Evolutionary conservation across 1,139 yeast species (phyloP).

Genomic region (Taphrina pruni): DNA sequence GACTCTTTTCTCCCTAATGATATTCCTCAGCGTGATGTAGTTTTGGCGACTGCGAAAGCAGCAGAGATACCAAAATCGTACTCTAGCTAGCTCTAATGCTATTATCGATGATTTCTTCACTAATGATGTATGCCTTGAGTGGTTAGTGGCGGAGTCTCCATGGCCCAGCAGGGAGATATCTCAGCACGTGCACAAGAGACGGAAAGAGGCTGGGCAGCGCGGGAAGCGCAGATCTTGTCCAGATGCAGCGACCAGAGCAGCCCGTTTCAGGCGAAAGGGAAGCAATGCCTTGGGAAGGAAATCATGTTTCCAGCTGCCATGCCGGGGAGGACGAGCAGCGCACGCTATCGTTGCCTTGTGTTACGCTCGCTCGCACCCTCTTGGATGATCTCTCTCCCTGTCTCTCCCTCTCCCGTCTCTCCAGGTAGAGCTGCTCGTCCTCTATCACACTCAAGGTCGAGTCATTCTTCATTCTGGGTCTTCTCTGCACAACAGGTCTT

Average conservation of each 20-base stretch:
- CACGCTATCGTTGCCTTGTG: conserved; percentile 8
- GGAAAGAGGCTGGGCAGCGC: conserved; percentile 10
- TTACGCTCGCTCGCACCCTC: background rate
- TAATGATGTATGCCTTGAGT: too few relatives aligned
- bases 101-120: too few relatives aligned
- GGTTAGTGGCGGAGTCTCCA: background rate
- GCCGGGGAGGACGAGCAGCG: too few relatives aligned
- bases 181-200: conserved; percentile 1
- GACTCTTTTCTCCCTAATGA: too few relatives aligned
- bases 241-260: conserved; percentile 7
- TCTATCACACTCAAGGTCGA: too few relatives aligned
- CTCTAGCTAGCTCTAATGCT: background rate
- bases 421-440: background rate
- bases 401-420: background rate
- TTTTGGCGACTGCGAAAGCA: background rate
- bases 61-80: background rate
- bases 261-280: background rate
- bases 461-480: too few relatives aligned
- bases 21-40: background rate
- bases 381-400: background rate
- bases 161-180: background rate
- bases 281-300: too few relatives aligned
- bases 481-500: too few relatives aligned
- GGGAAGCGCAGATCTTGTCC: conserved; percentile 11
- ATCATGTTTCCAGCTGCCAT: too few relatives aligned